Evolutionary conservation across 257 asterid species (phyloP), one percentile per base, ranked within the genome.

Genomic region (Phtheirospermum japonicum): DNA sequence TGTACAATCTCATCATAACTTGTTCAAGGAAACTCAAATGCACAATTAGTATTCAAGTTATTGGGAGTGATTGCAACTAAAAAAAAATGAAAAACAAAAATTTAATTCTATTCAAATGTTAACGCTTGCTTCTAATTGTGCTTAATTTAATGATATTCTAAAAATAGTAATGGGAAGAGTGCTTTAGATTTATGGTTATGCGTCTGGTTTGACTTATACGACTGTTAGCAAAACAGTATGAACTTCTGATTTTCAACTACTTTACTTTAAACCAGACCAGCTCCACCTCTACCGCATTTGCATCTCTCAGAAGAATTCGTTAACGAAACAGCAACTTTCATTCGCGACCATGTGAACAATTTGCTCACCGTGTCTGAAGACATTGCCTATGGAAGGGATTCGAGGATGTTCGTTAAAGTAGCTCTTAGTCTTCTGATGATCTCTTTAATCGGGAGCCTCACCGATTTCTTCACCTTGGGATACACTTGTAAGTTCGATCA

Each of bases 241-340:
- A 6, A 9, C 42, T 36, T 36, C 11, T 36, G 10, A 36, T 36
- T 70, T 23, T 23, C 28, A 23, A 23, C 28, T 23, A 23, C 28
- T 23, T 3, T 23, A 23, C 1, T 23, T 63, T 73, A 76, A 45
- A 71, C 69, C 85, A 92, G 97, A 73, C 95, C 95, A 16, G 74
- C 95, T 61, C 97, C 98, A 4, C 85, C 93, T 52, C 74, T 92
- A 52, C 98, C 97, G 9, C 90, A 79, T 79, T 54, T 91, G 68
- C 58, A 68, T 75, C 80, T 89, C 62, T 81, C 96, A 4, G 97
- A 89, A 62, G 97, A 89, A 75, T 80, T 52, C 48, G 79, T 59
- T 39, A 73, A 72, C 11, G 83, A 80, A 71, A 86, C 75, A 16
- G 87, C 89, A 19, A 58, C 62, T 9, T 57, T 80, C 63, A 26